These are phyloP conservation scores for Scenedesmus sp. DNA, from an alignment of 163 green algal species.

Conservation along the genomic window DNA sequence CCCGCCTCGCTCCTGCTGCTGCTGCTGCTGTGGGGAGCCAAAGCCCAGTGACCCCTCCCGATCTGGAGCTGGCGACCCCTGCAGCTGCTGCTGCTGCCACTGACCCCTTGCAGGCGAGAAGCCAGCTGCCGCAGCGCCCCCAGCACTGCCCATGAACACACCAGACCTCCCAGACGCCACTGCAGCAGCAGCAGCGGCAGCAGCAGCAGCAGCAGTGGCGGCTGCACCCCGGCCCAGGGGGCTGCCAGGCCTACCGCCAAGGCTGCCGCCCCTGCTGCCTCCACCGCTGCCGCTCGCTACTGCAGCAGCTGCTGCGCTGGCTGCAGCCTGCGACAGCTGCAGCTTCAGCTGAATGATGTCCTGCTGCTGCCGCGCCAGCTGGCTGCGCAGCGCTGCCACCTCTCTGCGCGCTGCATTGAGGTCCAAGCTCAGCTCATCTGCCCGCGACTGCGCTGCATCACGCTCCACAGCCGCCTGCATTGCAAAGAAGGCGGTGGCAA, in stretches of 20 bases:
- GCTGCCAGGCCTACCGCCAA: neutral
- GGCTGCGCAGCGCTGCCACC: slow-evolving; percentile 2
- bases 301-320: slow-evolving; percentile 18
- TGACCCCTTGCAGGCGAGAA: neutral
- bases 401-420: slow-evolving; percentile 40
- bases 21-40: neutral
- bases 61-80: neutral
- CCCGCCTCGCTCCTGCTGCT: neutral
- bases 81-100: neutral
- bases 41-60: neutral
- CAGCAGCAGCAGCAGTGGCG: neutral
- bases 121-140: neutral
- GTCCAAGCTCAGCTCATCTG: slow-evolving; percentile 33
- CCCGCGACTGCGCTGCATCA: slow-evolving; percentile 14
- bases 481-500: neutral
- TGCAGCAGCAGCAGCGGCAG: neutral
- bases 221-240: neutral
- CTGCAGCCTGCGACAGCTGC: neutral
- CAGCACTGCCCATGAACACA: neutral
- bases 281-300: neutral
- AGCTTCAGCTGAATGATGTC: slow-evolving; percentile 39
- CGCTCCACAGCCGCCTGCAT: slow-evolving; percentile 21
- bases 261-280: neutral
- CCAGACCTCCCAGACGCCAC: neutral
- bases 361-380: slow-evolving; percentile 2